phyloP scores from a whole-genome alignment of 2,329 filamentous ascomycete genomes.

The Pyrenochaeta sp. region DNA sequence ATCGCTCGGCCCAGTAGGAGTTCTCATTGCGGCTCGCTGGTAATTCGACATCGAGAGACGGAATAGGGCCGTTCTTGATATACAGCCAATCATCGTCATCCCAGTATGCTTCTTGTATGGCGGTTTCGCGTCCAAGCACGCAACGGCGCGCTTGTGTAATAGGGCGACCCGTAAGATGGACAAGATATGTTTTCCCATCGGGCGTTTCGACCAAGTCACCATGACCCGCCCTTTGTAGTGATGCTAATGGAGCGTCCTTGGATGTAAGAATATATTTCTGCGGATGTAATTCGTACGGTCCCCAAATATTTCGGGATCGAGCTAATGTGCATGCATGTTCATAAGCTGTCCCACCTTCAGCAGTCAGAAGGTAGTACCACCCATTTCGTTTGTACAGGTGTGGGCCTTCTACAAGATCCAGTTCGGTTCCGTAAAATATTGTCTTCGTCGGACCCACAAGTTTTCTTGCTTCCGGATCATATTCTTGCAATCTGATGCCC shows the following conservation, averaged over 20 bases:
- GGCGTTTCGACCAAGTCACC: constrained; percentile 48
- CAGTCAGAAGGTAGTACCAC: constrained; percentile 49
- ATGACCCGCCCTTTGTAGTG: constrained; percentile 48
- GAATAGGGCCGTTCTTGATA: constrained; percentile 62
- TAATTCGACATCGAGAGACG: constrained; percentile 53
- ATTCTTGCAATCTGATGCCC: constrained; percentile 68
- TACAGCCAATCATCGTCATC: constrained; percentile 69
- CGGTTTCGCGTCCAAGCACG: constrained; percentile 47
- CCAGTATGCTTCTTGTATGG: constrained; percentile 68
- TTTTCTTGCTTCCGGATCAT: constrained; percentile 58
- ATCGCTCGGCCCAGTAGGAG: constrained; percentile 53
- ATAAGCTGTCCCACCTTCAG: constrained; percentile 52
- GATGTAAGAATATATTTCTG: constrained; percentile 55
- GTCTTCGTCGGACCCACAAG: constrained; percentile 65
- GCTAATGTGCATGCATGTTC: constrained; percentile 52
- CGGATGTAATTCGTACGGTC: constrained; percentile 53
- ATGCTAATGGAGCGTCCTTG: constrained; percentile 42
- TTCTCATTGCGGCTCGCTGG: constrained; percentile 39
- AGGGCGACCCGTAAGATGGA: constrained; percentile 47
- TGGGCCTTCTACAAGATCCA: constrained; percentile 53
- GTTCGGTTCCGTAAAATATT: constrained; percentile 62
- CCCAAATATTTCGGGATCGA: constrained; percentile 49
- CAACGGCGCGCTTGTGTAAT: constrained; percentile 44
- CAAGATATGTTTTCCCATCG: constrained; percentile 45
- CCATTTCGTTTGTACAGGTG: constrained; percentile 49